Evolutionary conservation across 1,139 yeast species (phyloP), one percentile per base, ranked within the genome.

Genomic region (Diutina scorzettiae): DNA sequence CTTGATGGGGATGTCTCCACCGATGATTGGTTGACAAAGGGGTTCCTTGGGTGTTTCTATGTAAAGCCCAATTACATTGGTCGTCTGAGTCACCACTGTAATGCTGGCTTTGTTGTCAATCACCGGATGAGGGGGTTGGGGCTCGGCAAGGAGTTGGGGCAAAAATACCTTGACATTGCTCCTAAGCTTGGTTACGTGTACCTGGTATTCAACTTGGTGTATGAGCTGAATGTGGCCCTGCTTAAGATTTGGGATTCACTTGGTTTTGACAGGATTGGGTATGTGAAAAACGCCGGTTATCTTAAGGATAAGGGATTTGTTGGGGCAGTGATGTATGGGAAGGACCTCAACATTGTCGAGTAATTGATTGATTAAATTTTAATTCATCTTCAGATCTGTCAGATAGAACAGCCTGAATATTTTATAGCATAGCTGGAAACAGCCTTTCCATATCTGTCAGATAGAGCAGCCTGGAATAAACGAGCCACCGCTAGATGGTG

Each of bases 191-290:
- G 94, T 0, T 85, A 78, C 58, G 75, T 69, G 4, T 82, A 81
- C 53, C 77, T 86, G 7, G 87, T 85, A n/a, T 85, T 81, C 64
- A 85, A 85, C 55, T 64, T 85, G 43, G 95, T 85, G 1, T 84
- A 78, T 54, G 87, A 69, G 43, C 75, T 84, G 3, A 84, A 85
- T 53, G 62, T 59, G 1, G 93, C 84, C 3, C 79, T 89, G 51
- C 53, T 67, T 50, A 68, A 61, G 50, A 78, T 82, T 45, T 85
- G 95, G 95, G 94, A 84, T 42, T 49, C 62, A 1, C 64, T 84
- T 29, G 89, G 91, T 1, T 85, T 83, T 50, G 79, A 80, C 8
- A 62, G 84, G 43, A 77, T 83, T 40, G 95, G 95, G 0, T 63
- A 66, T 34, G 65, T 85, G 9, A 78, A 78, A 44, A 70, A 73